These are phyloP conservation scores for Scheffersomyces insectosa DNA, from an alignment of 1,139 yeast species.

Conservation along the genomic window DNA sequence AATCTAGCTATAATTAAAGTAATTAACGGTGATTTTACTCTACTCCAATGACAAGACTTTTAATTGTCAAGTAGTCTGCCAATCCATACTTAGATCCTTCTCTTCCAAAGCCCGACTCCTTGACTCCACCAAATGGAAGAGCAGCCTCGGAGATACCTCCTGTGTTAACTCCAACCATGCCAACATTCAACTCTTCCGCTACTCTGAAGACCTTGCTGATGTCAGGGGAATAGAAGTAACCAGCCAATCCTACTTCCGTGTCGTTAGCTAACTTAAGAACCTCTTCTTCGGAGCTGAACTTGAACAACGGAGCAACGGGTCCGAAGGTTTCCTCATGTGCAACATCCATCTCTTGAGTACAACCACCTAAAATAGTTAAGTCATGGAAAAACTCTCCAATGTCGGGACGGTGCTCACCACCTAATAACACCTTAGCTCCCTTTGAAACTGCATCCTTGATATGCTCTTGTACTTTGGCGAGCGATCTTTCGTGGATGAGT, in stretches of 20 bases:
- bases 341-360: constrained; percentile 42
- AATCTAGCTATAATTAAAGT: no score
- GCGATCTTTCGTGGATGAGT: constrained; percentile 41
- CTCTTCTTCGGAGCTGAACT: constrained; percentile 41
- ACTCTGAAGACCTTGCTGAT: constrained; percentile 58
- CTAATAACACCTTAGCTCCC: constrained; percentile 42
- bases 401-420: constrained; percentile 42
- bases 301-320: constrained; percentile 45
- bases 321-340: constrained; percentile 49
- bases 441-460: constrained; percentile 42
- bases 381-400: constrained; percentile 42
- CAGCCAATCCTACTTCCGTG: constrained; percentile 46
- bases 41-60: constrained; percentile 40
- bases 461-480: constrained; percentile 41
- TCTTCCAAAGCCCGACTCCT: constrained; percentile 51
- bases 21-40: no score
- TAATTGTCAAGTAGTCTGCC: constrained; percentile 44
- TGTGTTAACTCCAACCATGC: constrained; percentile 50
- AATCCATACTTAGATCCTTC: constrained; percentile 51
- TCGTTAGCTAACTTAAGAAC: constrained; percentile 40
- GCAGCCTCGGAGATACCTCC: constrained; percentile 50
- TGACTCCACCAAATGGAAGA: constrained; percentile 51
- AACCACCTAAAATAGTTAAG: constrained; percentile 41
- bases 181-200: constrained; percentile 44
- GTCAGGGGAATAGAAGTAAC: constrained; percentile 42